A percentile compares a stretch with the other conserved stretches of the same genome.
Conservation (phyloP, 495 filamentous ascomycete genomes). For the Physcia stellaris region DNA sequence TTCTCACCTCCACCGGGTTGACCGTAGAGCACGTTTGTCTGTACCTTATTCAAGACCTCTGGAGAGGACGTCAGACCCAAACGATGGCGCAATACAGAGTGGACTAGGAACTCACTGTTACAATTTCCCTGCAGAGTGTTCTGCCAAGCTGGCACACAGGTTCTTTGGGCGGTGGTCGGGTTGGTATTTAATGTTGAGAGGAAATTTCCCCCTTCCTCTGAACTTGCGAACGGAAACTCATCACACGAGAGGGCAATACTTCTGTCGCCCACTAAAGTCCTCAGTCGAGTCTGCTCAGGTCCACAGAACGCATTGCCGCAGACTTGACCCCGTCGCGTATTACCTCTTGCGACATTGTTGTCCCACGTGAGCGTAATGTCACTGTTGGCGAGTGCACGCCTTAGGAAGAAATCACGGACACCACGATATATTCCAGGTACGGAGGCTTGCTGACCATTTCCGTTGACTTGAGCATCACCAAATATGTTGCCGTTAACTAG, state of each 20-base stretch:
- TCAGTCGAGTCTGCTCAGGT: neutral
- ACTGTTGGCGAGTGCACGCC: neutral
- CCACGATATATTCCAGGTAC: slow-evolving; percentile 1
- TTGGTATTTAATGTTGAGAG: neutral
- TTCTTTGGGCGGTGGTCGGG: neutral
- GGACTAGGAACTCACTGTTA: slow-evolving; percentile 5
- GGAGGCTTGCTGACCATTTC: neutral
- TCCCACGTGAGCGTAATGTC: slow-evolving; percentile 7
- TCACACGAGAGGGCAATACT: slow-evolving; percentile 6
- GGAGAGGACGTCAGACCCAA: neutral
- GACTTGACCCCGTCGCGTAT: neutral
- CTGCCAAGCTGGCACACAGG: slow-evolving; percentile 7
- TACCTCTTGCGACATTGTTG: neutral
- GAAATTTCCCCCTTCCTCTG: slow-evolving; percentile 5
- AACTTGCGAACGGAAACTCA: slow-evolving; percentile 6
- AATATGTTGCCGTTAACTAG: slow-evolving; percentile 5
- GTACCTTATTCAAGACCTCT: slow-evolving; percentile 1
- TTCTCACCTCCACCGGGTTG: slow-evolving; percentile 2
- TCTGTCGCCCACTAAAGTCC: neutral
- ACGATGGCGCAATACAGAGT: neutral
- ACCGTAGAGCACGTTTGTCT: slow-evolving; percentile 3
- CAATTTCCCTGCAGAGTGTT: slow-evolving; percentile 6
- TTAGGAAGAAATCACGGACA: neutral
- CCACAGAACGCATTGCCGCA: slow-evolving; percentile 2
- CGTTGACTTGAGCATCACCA: neutral